Base-by-base conservation (phyloP, 768 basidiomycete genomes). In the Termitomyces eurrhizus region DNA sequence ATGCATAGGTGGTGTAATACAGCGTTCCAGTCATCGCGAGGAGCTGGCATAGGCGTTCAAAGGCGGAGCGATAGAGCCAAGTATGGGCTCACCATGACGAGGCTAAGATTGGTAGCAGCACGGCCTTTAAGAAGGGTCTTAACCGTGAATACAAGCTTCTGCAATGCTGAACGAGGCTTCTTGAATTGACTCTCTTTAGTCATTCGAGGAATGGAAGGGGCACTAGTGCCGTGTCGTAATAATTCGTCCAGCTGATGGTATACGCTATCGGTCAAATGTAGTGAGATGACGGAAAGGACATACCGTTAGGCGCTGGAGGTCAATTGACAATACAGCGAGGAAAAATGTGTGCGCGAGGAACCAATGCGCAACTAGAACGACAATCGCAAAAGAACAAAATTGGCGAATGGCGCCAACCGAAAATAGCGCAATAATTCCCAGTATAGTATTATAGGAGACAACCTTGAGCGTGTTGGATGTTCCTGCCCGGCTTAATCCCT, bases 301-400 rank as follows among this genome's bases (percentile, higher is more conserved):
- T 67, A 86, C 88, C 77, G 96, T 96, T 29, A 99, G 75, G 50
- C 96, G 86, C 65, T 97, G 95, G 50, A 98, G 87, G 76, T 99
- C 96, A 65, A 99, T 97, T 0, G 93, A 94, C 26, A 99, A 77
- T 32, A 97, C 94, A 7, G 95, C 91, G 64, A 95, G 80, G 75
- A 96, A 98, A 76, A 98, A 96, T 0, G 94, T 97, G 69, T 97
- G 93, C 16, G 96, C 89, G 62, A 98, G 81, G 76, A 95, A 96
- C 94, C 94, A 98, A 71, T 98, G 95, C 16, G 94, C 95, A 35
- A 98, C 90, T 24, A 98, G 81, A 12, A 98, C 93, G 26, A 98
- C 93, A 48, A 94, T 88, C 0, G 94, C 93, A 70, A 98, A 98
- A 3, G 87, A 81, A 72, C 95, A 96, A 69, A 98, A 96, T 67